Conservation (phyloP, 768 basidiomycete species). For the Tricholoma matsutake region DNA sequence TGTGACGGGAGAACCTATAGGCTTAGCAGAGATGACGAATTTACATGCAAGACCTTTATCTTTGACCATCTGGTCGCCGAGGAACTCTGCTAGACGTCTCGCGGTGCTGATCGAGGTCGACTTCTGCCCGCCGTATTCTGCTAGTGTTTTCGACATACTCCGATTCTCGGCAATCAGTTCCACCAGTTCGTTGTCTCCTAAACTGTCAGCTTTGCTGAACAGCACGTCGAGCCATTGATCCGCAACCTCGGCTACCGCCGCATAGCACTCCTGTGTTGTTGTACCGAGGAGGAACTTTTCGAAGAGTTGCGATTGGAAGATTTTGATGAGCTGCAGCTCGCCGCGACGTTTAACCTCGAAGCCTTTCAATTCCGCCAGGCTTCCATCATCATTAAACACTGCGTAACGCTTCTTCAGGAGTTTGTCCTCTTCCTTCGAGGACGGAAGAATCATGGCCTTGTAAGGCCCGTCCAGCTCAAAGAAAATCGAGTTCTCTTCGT, state of each 20-base stretch:
- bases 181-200: constrained; percentile 89
- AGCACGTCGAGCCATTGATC: constrained; percentile 98
- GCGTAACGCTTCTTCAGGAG: constrained; percentile 98
- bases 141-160: constrained; percentile 95
- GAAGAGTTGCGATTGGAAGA: constrained; percentile 98
- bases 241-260: constrained; percentile 88
- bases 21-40: constrained; percentile 96
- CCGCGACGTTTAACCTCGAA: constrained; percentile 99
- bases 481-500: constrained; percentile 98
- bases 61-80: constrained; percentile 98
- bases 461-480: constrained; percentile 99
- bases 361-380: constrained; percentile 96
- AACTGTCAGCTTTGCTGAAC: constrained; percentile 77
- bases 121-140: constrained; percentile 95
- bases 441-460: constrained; percentile 98
- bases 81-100: constrained; percentile 89
- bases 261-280: constrained; percentile 94
- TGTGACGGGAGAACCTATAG: constrained; percentile 90
- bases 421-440: constrained; percentile 99
- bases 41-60: constrained; percentile 99
- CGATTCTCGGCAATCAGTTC: constrained; percentile 98
- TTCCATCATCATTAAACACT: constrained; percentile 97
- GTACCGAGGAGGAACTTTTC: constrained; percentile 93
- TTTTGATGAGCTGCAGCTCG: constrained; percentile 97
- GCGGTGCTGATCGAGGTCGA: constrained; percentile 99